phyloP scores from a whole-genome alignment of 1,284 basidiomycete species.

The Austroboletus rostrupii region DNA sequence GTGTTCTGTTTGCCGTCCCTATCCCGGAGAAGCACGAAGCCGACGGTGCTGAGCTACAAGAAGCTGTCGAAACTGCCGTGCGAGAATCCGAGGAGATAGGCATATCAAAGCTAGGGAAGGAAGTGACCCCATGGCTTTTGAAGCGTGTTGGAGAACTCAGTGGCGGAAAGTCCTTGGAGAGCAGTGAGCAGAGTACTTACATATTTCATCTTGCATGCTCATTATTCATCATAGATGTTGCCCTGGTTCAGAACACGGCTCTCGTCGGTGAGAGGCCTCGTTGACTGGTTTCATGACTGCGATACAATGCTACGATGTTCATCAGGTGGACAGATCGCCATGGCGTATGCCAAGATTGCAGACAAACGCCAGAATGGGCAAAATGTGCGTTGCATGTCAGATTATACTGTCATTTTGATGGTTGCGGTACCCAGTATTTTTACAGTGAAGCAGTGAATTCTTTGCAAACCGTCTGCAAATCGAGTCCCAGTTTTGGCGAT shows the following conservation, averaged over 20 bases:
- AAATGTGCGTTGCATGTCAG: slow-evolving; percentile 17
- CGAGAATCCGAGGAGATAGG: slow-evolving; percentile 81
- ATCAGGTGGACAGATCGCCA: slow-evolving; percentile 76
- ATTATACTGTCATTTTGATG: neutral
- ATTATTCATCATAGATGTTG: slow-evolving; percentile 60
- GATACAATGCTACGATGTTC: slow-evolving; percentile 2
- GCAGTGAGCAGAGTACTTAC: slow-evolving; percentile 47
- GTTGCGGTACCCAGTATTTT: slow-evolving; percentile 11
- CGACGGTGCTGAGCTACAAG: slow-evolving; percentile 69
- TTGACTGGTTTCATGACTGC: neutral
- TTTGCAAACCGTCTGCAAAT: neutral
- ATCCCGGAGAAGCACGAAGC: slow-evolving; percentile 79
- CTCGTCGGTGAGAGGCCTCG: slow-evolving; percentile 56
- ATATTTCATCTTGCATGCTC: neutral
- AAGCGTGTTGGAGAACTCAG: slow-evolving; percentile 83
- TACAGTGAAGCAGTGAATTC: neutral
- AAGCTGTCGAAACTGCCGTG: slow-evolving; percentile 83
- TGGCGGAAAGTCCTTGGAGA: slow-evolving; percentile 66
- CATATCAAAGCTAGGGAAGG: slow-evolving; percentile 80
- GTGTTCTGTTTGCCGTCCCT: slow-evolving; percentile 84
- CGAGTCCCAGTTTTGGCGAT: neutral
- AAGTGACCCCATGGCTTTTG: slow-evolving; percentile 94
- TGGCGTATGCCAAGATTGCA: slow-evolving; percentile 64
- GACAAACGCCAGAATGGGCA: slow-evolving; percentile 11
- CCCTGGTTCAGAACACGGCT: slow-evolving; percentile 91